phyloP scores from a whole-genome alignment of 2,329 filamentous ascomycete genomes.

The Colletotrichum godetiae region DNA sequence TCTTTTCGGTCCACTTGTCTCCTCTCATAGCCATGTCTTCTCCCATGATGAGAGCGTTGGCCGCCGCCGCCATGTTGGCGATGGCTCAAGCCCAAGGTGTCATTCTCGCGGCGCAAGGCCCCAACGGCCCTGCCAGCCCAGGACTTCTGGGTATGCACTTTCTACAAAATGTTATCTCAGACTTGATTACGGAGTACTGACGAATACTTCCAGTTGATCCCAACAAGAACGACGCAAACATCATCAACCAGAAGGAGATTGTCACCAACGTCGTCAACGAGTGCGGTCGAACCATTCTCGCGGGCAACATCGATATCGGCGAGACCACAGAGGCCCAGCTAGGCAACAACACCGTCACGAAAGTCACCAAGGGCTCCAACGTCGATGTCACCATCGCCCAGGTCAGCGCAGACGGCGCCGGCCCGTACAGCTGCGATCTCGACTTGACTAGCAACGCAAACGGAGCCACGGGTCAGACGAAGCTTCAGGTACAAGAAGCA shows the following conservation, averaged over 20 bases:
- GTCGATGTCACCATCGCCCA: conserved; percentile 64
- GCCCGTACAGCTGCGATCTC: conserved; percentile 66
- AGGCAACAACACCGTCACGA: conserved; percentile 57
- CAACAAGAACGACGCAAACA: conserved; percentile 73
- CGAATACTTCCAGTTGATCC: conserved; percentile 71
- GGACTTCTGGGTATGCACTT: conserved; percentile 56
- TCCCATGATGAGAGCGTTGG: conserved; percentile 44
- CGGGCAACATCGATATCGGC: conserved; percentile 71
- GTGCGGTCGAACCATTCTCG: conserved; percentile 71
- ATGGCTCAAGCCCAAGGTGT: conserved; percentile 57
- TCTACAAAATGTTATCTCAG: conserved; percentile 45
- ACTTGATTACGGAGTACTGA: conserved; percentile 56
- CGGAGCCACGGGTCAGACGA: conserved; percentile 56
- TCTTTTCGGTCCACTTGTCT: conserved; percentile 35
- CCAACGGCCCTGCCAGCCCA: conserved; percentile 55
- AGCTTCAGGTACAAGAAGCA: conserved; percentile 64
- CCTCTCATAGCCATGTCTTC: conserved; percentile 49
- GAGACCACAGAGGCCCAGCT: conserved; percentile 65
- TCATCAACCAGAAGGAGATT: conserved; percentile 70
- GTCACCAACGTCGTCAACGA: conserved; percentile 63
- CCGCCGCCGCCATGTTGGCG: conserved; percentile 47
- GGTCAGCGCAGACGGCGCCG: conserved; percentile 64
- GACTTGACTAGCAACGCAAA: conserved; percentile 59
- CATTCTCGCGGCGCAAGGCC: conserved; percentile 59
- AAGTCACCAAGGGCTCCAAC: conserved; percentile 57